Conservation (phyloP, 78 protist species). For the Chrysochromulina tobinii region DNA sequence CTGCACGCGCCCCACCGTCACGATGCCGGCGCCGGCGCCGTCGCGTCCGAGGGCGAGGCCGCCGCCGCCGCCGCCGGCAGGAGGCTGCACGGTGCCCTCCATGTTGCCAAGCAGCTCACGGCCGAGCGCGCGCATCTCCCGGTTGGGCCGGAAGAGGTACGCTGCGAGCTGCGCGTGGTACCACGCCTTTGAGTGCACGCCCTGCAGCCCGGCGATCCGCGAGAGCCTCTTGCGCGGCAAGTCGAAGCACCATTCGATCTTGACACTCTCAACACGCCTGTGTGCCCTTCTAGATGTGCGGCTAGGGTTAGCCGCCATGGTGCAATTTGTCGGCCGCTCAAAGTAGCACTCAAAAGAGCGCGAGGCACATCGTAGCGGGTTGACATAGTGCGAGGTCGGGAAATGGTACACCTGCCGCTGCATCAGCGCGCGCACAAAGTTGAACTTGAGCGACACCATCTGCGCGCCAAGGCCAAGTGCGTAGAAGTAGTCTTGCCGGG, state of each 20-base stretch:
- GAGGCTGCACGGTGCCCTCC: too few relatives aligned
- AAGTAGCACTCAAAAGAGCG: neutral
- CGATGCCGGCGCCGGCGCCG: neutral
- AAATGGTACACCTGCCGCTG: neutral
- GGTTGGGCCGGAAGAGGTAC: conserved; percentile 7
- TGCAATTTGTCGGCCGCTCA: neutral
- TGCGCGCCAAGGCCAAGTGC: neutral
- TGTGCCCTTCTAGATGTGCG: too few relatives aligned
- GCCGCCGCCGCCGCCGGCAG: too few relatives aligned
- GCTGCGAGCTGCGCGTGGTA: conserved; percentile 17
- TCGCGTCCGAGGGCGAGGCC: too few relatives aligned
- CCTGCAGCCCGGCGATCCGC: neutral
- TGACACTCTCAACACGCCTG: too few relatives aligned
- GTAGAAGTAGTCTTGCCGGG: neutral
- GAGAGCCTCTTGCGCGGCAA: neutral
- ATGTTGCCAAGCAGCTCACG: too few relatives aligned
- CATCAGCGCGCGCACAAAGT: neutral
- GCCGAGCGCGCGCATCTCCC: neutral
- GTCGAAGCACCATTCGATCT: neutral
- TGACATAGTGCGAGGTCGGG: neutral
- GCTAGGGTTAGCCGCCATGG: neutral
- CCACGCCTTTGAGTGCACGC: neutral
- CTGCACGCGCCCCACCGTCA: neutral
- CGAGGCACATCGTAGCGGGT: neutral
- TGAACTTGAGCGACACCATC: neutral